Evolutionary conservation across 169 alveolate genomes (phyloP).

Genomic region (Theileria orientalis): DNA sequence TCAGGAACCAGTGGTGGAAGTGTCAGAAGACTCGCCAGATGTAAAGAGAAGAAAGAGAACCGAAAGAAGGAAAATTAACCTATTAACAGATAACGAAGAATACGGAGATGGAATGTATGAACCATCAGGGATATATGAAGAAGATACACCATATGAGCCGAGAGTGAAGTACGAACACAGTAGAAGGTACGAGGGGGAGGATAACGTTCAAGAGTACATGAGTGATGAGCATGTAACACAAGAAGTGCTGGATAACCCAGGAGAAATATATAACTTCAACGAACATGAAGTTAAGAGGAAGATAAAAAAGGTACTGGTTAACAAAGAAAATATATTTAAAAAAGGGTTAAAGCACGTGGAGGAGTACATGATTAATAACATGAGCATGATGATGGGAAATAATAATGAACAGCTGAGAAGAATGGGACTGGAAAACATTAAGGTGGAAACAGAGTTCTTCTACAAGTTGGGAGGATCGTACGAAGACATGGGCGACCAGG

Average conservation of each 20-base stretch:
- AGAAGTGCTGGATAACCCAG: neutral
- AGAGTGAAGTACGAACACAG: neutral
- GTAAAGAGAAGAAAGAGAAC: neutral
- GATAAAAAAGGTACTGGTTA: neutral
- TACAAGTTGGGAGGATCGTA: constrained; percentile 44
- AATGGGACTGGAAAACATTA: constrained; percentile 13
- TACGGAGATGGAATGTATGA: neutral
- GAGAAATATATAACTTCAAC: constrained; percentile 2
- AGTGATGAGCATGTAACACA: too few species aligned
- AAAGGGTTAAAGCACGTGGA: constrained; percentile 13
- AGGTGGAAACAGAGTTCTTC: constrained; percentile 31
- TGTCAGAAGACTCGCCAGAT: neutral
- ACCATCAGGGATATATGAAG: neutral
- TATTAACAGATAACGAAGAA: neutral
- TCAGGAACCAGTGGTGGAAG: neutral
- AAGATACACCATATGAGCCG: neutral
- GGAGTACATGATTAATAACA: neutral
- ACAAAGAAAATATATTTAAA: neutral
- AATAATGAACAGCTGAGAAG: neutral
- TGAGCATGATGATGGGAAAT: neutral
- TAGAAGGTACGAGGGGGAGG: neutral
- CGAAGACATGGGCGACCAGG: constrained; percentile 28
- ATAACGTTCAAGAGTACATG: neutral
- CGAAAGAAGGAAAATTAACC: neutral
- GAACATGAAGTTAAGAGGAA: neutral